Conservation (phyloP, 1,139 yeast genomes). For the Pichia sp. region DNA sequence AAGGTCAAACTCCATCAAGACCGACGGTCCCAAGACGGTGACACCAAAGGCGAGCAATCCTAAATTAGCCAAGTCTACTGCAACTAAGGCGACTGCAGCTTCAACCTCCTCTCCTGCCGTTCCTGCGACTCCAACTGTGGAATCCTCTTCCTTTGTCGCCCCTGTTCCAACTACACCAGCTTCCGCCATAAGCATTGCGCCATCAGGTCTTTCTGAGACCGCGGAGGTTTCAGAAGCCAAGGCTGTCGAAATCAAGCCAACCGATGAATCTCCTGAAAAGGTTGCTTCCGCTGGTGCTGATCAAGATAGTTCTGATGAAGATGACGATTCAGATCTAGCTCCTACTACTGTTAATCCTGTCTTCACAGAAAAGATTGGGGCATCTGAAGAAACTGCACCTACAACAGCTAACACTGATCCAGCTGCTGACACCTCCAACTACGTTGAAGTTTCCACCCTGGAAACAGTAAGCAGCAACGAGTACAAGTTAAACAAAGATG, state of each 20-base stretch:
- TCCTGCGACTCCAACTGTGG: slow-evolving; percentile 8
- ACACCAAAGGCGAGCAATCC: slow-evolving; percentile 4
- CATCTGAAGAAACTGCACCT: slow-evolving; percentile 8
- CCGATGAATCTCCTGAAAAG: slow-evolving; percentile 7
- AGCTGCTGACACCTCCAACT: slow-evolving; percentile 18
- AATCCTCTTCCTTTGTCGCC: neutral
- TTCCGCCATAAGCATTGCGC: slow-evolving; percentile 6
- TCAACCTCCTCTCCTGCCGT: slow-evolving; percentile 2
- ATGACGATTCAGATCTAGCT: slow-evolving; percentile 18
- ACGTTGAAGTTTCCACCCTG: slow-evolving; percentile 40
- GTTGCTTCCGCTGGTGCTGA: neutral
- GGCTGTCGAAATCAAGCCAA: slow-evolving; percentile 12
- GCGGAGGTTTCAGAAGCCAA: slow-evolving; percentile 15
- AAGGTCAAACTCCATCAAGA: slow-evolving; percentile 19
- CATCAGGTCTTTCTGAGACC: slow-evolving; percentile 5
- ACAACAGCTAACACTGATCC: slow-evolving; percentile 5
- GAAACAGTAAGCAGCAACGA: slow-evolving; percentile 52
- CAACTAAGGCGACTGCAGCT: slow-evolving; percentile 6
- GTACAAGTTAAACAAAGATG: slow-evolving; percentile 40
- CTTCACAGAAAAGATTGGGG: slow-evolving; percentile 20
- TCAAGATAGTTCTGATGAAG: slow-evolving; percentile 11
- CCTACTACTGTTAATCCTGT: slow-evolving; percentile 16
- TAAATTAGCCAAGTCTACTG: neutral
- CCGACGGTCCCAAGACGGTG: slow-evolving; percentile 3
- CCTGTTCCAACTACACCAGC: neutral